Evolutionary conservation across 805 yeast species (phyloP), one percentile per base, ranked within the genome.

Genomic region (Alloascoidea africana): DNA sequence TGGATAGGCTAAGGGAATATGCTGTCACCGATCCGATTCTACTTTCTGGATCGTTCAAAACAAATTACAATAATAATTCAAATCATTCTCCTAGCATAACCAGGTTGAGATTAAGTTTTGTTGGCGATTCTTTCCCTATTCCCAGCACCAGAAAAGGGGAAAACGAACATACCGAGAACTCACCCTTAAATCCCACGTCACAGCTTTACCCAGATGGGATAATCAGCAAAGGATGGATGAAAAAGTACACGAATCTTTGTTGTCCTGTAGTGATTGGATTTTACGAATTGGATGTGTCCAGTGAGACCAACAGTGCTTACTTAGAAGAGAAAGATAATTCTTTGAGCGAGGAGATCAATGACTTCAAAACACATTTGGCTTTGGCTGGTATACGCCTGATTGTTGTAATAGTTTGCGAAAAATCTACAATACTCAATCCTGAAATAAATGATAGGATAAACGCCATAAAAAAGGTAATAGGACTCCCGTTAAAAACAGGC

Each of bases 251-350:
- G 17, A 55, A 60, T n/a, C 39, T 55, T 2, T 33, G 59, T n/a
- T 82, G 83, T 0, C 45, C 66, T 1, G 63, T 67, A 0, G 61
- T 65, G 33, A 53, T 75, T 2, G 49, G 66, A 2, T 60, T 71
- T 27, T 62, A 63, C 44, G 63, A 64, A 36, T 42, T 69, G 11
- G 49, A 43, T 3, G 51, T 48, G 14, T 54, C 54, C 6, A 63
- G 59, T 15, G 46, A 49, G 3, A 42, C 38, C 30, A 34, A 39
- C 30, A 42, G 39, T 16, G 41, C 47, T 1, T 55, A 53, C 17
- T 39, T 32, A 2, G 41, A 44, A 6, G 48, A 46, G 6, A 52
- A 51, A 2, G 65, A 62, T 40, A 41, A 43, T 1, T 56, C 51
- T 11, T 44, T 69, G 14, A 56, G 59, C 1, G 46, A 53, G 4